Conservation (phyloP, 2,329 filamentous ascomycete genomes). For the Xylariaceae sp. region DNA sequence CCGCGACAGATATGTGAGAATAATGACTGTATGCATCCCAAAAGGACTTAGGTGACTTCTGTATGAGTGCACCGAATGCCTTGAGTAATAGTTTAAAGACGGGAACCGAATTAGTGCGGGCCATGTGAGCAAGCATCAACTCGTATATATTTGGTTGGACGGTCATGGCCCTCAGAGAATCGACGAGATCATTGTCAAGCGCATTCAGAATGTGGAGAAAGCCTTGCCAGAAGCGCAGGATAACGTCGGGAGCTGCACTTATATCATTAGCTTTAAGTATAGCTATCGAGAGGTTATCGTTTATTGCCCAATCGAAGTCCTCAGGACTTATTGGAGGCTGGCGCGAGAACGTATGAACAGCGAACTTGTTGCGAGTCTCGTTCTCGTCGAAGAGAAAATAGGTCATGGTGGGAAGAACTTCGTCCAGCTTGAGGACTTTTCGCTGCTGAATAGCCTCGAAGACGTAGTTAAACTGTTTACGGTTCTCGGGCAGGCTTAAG, state of each 20-base stretch:
- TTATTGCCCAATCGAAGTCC: slow-evolving; percentile 88
- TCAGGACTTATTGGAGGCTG: slow-evolving; percentile 64
- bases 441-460: slow-evolving; percentile 80
- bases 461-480: slow-evolving; percentile 73
- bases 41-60: slow-evolving; percentile 77
- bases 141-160: slow-evolving; percentile 73
- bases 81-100: slow-evolving; percentile 71
- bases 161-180: slow-evolving; percentile 78
- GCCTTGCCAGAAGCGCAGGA: slow-evolving; percentile 79
- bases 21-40: slow-evolving; percentile 88
- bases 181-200: slow-evolving; percentile 73
- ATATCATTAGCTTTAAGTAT: slow-evolving; percentile 64
- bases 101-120: slow-evolving; percentile 50
- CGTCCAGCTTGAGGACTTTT: slow-evolving; percentile 76
- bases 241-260: slow-evolving; percentile 43
- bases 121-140: slow-evolving; percentile 60
- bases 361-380: slow-evolving; percentile 66
- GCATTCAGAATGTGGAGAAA: slow-evolving; percentile 73
- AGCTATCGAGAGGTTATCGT: slow-evolving; percentile 69
- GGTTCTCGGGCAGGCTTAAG: slow-evolving; percentile 58
- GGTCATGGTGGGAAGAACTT: slow-evolving; percentile 77
- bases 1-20: slow-evolving; percentile 77
- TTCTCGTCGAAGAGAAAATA: slow-evolving; percentile 81
- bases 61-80: slow-evolving; percentile 70
- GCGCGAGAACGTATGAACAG: slow-evolving; percentile 67